These are phyloP conservation scores for Dendrobium chrysotoxum DNA, from an alignment of 106 monocot species.

Conservation along the genomic window DNA sequence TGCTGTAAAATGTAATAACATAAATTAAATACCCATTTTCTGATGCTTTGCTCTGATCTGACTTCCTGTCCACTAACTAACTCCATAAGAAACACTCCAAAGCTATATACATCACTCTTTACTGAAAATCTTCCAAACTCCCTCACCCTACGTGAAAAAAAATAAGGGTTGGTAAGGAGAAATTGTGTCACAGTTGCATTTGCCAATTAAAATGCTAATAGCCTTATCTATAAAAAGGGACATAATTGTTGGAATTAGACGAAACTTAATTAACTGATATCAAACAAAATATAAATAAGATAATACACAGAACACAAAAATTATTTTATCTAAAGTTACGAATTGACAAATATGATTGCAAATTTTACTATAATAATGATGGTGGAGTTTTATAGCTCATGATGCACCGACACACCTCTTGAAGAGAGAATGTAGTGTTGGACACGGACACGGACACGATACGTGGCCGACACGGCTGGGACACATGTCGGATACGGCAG, in stretches of 20 bases:
- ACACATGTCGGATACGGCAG: too few relatives aligned
- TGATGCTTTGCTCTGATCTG: slow-evolving; percentile 45
- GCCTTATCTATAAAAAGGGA: background rate
- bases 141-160: slow-evolving; percentile 32
- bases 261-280: background rate
- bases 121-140: slow-evolving; percentile 51
- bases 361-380: too few relatives aligned
- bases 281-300: background rate
- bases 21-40: slow-evolving; percentile 59
- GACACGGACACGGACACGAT: too few relatives aligned
- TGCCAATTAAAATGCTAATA: background rate
- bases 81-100: slow-evolving; percentile 91
- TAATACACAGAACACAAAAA: background rate
- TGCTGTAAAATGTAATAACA: background rate
- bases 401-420: too few relatives aligned
- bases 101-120: slow-evolving; percentile 91
- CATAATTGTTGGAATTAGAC: background rate
- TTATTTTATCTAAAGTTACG: too few relatives aligned
- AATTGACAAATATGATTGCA: too few relatives aligned
- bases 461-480: too few relatives aligned
- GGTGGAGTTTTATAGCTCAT: too few relatives aligned
- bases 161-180: background rate
- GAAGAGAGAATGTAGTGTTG: too few relatives aligned
- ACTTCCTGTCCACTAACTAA: slow-evolving; percentile 64
- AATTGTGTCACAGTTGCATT: background rate